These are phyloP conservation scores for Colletotrichum endophyticum DNA, from an alignment of 2,329 filamentous ascomycete species.

Conservation along the genomic window DNA sequence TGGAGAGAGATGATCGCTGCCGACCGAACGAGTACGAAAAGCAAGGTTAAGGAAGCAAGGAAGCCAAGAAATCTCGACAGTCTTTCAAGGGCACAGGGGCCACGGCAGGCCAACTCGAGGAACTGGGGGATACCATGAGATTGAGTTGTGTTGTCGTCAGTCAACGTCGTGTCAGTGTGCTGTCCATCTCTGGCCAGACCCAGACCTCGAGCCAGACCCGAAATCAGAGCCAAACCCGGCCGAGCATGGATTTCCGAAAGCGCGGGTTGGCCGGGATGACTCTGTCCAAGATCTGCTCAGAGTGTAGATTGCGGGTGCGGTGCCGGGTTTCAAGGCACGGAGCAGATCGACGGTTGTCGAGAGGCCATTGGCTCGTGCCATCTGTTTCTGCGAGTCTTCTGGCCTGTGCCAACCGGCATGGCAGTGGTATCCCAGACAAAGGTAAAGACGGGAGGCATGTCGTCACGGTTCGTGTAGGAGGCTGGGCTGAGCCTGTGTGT, in stretches of 20 bases:
- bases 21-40: constrained; percentile 19
- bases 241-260: constrained; percentile 5
- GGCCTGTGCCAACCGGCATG: background rate
- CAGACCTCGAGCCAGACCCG: background rate
- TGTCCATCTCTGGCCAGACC: background rate
- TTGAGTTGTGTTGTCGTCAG: background rate
- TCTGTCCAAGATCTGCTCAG: background rate
- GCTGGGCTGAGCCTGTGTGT: constrained; percentile 13
- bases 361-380: constrained; percentile 15
- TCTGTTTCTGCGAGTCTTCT: constrained; percentile 9
- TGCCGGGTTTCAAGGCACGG: constrained; percentile 18
- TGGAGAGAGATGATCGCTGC: background rate
- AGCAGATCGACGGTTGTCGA: constrained; percentile 1
- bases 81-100: background rate
- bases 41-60: constrained; percentile 4
- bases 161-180: background rate
- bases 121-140: background rate
- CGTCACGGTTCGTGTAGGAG: constrained; percentile 19
- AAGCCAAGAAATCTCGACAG: constrained; percentile 13
- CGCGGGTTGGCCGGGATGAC: constrained; percentile 3
- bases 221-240: background rate
- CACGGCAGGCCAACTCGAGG: background rate
- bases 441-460: constrained; percentile 4
- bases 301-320: background rate
- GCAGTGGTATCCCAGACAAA: background rate